Conservation (phyloP, 2,329 filamentous ascomycete species). For the Cytospora leucostoma region DNA sequence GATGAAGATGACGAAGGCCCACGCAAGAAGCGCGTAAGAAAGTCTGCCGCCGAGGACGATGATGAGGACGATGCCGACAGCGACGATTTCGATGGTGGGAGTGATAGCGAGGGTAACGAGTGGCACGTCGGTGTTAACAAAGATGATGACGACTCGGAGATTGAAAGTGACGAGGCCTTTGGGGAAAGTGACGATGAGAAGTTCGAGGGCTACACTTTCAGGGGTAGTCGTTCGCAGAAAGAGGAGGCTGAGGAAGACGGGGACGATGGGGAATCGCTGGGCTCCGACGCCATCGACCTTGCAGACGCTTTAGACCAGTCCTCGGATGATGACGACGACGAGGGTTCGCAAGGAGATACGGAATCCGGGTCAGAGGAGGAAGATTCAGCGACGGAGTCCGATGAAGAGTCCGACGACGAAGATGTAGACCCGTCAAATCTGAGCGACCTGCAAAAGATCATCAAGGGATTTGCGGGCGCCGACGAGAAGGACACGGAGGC, state of each 20-base stretch:
- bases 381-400: conserved; percentile 45
- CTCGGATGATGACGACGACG: conserved; percentile 55
- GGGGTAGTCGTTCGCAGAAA: conserved; percentile 46
- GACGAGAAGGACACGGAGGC: conserved; percentile 52
- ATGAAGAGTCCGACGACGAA: conserved; percentile 48
- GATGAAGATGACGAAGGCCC: conserved; percentile 65
- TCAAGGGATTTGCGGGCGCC: conserved; percentile 68
- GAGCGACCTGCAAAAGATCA: conserved; percentile 66
- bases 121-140: conserved; percentile 73
- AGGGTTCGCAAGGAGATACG: conserved; percentile 46
- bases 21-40: conserved; percentile 41
- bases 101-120: conserved; percentile 82
- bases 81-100: conserved; percentile 69
- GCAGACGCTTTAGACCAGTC: conserved; percentile 27
- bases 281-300: conserved; percentile 35
- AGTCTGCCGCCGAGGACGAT: conserved; percentile 45
- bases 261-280: conserved; percentile 45
- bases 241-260: conserved; percentile 42
- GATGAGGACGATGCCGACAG: conserved; percentile 49
- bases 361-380: conserved; percentile 49
- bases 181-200: conserved; percentile 84
- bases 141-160: conserved; percentile 64
- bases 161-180: conserved; percentile 77
- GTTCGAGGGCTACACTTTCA: conserved; percentile 71
- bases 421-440: conserved; percentile 57